Base-by-base conservation (phyloP, 1,139 yeast species). In the Candida pseudoviswanathii region DNA sequence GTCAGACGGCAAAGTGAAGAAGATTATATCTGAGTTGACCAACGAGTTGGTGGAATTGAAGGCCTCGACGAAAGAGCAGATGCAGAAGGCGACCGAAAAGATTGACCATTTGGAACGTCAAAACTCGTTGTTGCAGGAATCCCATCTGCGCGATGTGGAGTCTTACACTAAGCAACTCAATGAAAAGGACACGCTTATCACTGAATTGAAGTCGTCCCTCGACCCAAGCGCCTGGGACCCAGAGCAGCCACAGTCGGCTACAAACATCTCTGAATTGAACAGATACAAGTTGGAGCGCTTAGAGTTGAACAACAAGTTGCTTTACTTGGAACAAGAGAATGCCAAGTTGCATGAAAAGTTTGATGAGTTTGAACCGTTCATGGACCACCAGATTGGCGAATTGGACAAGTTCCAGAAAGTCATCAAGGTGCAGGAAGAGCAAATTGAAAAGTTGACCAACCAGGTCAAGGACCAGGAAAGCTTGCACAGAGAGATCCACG, bases 351-450 rank as follows among this genome's bases (percentile, higher is more conserved):
- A 65, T 36, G 68, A 70, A 10, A 78, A 78, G 55, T 54, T 80
- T 22, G 62, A 55, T 1, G 76, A 77, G 40, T 75, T 82, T 52
- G 84, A 84, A 58, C 78, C 83, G 2, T 70, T 84, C 47, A 77
- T 85, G 71, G 72, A 79, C 49, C 73, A 79, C 43, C 85, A 83
- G 57, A 70, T 85, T 50, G 68, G 80, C 3, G 82, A 82, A 50
- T 68, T 85, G 42, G 70, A 77, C 6, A 73, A 74, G 31, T 67
- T 86, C 61, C 86, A 85, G 60, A 70, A 72, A 39, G 63, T 86
- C 26, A 75, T 86, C 39, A 75, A 79, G 56, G 66, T 68, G 4
- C 91, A 86, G 65, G 81, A 80, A 52, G 70, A 65, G 5, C 71
- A 74, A 54, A 75, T 85, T 38, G 64, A 64, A 3, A 60, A 63